Base-by-base conservation (phyloP, 2,329 filamentous ascomycete species). In the Penicillium occitanis region DNA sequence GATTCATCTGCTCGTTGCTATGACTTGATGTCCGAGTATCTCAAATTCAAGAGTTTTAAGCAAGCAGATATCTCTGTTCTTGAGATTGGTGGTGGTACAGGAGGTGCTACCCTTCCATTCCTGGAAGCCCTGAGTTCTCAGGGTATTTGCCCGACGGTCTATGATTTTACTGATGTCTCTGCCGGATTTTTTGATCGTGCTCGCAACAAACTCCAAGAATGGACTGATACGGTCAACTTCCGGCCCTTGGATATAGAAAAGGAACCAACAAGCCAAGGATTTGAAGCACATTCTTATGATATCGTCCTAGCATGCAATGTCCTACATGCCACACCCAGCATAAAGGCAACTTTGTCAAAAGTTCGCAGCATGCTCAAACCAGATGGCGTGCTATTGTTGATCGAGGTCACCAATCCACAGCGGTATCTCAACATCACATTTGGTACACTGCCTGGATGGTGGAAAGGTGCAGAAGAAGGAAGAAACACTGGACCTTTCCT, bases 81-180 rank as follows among this genome's bases (percentile, higher is more conserved):
- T 7, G 81, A 83, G 61, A 75, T 76, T 17, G 81, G 81, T 22
- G 81, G 78, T 13, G 82, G 82, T 1, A 81, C 79, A 5, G 82
- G 81, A 3, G 76, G 75, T 11, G 73, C 79, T 0, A 83, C 82
- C 0, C 68, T 73, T 1, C 63, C 61, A 0, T 69, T 83, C 3
- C 69, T 84, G 2, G 57, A 70, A 37, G 46, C 44, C 5, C 6
- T 63, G 60, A 44, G 3, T 53, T 55, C 4, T 66, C 82, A 17
- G 19, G 46, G 13, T 17, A 28, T 10, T 28, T 8, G 14, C 42
- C 44, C 35, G 1, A 70, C 69, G 57, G 64, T 64, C 14, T 72
- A 67, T 57, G 71, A 70, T 42, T 70, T 71, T 60, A 70, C 71
- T 28, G 33, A 35, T 35, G 8, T 35, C 33, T 71, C 70, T 1